These are phyloP conservation scores for Neurospora discreta DNA, from an alignment of 495 filamentous ascomycete species.

Conservation along the genomic window DNA sequence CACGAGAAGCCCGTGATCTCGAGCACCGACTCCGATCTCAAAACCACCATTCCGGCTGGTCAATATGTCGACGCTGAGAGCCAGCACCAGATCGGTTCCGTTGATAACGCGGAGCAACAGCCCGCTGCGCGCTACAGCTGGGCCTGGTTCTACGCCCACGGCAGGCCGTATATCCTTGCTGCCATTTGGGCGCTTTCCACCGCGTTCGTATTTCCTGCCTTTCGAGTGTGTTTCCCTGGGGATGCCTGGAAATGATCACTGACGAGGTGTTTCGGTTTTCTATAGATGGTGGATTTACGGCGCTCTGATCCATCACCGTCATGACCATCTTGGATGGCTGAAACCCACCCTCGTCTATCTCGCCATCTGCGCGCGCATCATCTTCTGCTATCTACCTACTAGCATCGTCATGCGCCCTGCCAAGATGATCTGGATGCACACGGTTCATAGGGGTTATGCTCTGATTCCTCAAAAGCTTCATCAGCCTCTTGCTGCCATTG, in stretches of 20 bases:
- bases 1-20: not conserved
- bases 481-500: constrained; percentile 44
- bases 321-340: constrained; percentile 67
- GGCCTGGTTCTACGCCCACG: not conserved
- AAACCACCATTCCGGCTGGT: not conserved
- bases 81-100: not conserved
- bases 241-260: not conserved
- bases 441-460: constrained; percentile 40
- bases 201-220: constrained; percentile 10
- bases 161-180: not conserved
- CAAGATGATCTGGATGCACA: constrained; percentile 53
- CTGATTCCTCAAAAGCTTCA: constrained; percentile 52
- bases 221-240: not conserved
- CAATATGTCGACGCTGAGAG: not conserved
- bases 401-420: constrained; percentile 53
- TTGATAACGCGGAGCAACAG: not conserved
- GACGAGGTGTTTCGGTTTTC: constrained; percentile 1
- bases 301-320: constrained; percentile 61
- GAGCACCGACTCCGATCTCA: not conserved
- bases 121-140: not conserved
- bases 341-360: constrained; percentile 78
- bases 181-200: constrained; percentile 11
- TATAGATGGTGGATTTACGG: constrained; percentile 81
- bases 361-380: constrained; percentile 56
- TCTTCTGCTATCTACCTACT: constrained; percentile 64